Evolutionary conservation across 768 basidiomycete genomes (phyloP), one percentile per base, ranked within the genome.

Genomic region (Leccinum subtestaceum): DNA sequence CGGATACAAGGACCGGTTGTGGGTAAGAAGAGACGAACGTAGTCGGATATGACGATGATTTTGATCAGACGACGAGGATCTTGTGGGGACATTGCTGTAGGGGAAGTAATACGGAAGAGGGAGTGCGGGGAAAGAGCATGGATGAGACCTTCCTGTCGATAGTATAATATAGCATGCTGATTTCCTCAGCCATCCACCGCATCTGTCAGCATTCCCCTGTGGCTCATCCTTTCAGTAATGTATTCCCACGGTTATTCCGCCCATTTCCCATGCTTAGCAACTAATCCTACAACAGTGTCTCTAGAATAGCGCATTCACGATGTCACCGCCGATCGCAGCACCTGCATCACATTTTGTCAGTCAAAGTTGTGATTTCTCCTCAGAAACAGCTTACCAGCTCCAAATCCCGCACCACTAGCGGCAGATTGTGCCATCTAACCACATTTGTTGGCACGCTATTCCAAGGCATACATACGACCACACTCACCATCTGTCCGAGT

Each of bases 261-360:
- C 48, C 1, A 32, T 23, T 61, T 69, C 66, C 23, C 69, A 70
- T 65, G 58, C 57, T 55, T 53, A 65, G 49, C 53, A 58, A 65
- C 55, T 58, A 57, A 45, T 53, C 47, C 55, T 61, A 67, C 55
- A 55, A 36, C 29, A 23, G 40, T 45, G 10, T 15, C 15, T 45
- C 61, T 71, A 84, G 68, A 83, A 81, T 40, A 82, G 75, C n/a
- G 78, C 67, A 62, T 81, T 75, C 61, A 84, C 70, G 25, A 83
- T 65, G 13, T 73, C 79, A 52, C 76, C 72, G 27, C 77, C 77
- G 48, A 81, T 63, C 21, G 78, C 78, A 60, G 77, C 76, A 38
- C 81, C 81, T 81, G 57, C 10, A 9, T 7, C 2, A 5, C 29
- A 46, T 31, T 21, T 7, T 9, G 6, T 61, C 48, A 65, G 60